A percentile compares a stretch with the other conserved stretches of the same genome.
These are phyloP conservation scores for Coemansia sp. DNA, from an alignment of 192 early-diverging fungal species.

Conservation along the genomic window DNA sequence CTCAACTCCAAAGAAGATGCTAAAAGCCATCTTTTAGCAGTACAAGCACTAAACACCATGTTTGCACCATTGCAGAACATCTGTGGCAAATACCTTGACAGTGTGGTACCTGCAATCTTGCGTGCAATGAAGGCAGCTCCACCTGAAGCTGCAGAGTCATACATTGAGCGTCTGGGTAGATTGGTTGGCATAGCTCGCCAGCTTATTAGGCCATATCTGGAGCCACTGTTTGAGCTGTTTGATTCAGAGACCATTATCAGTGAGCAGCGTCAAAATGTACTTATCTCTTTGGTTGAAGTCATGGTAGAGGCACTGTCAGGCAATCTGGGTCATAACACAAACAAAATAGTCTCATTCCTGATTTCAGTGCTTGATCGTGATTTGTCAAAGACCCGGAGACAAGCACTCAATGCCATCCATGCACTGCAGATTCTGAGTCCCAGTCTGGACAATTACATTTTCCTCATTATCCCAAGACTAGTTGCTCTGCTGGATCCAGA, in stretches of 20 bases:
- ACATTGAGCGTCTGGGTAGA: conserved; percentile 84
- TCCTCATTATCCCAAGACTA: conserved; percentile 84
- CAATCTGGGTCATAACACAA: conserved; percentile 84
- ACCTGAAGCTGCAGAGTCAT: conserved; percentile 78
- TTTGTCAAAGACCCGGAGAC: conserved; percentile 64
- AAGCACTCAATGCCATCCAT: conserved; percentile 70
- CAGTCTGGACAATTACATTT: conserved; percentile 91
- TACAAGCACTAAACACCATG: conserved; percentile 91
- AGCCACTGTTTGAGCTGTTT: conserved; percentile 78
- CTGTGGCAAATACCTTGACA: conserved; percentile 18
- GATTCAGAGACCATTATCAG: conserved; percentile 69
- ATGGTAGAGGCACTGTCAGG: conserved; percentile 83
- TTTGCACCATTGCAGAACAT: conserved; percentile 70
- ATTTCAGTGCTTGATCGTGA: conserved; percentile 86
- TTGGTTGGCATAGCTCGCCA: conserved; percentile 84
- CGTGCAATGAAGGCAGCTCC: conserved; percentile 85
- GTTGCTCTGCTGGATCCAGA: conserved; percentile 78
- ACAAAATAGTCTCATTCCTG: conserved; percentile 78
- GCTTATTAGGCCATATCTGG: conserved; percentile 85
- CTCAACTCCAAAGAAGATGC: conserved; percentile 78
- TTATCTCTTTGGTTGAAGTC: conserved; percentile 82
- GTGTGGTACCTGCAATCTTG: conserved; percentile 86
- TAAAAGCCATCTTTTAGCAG: conserved; percentile 81
- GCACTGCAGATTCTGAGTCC: conserved; percentile 80
- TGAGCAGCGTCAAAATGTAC: conserved; percentile 71